These are phyloP conservation scores for Talaromyces piceae DNA, from an alignment of 2,329 filamentous ascomycete species.

Conservation along the genomic window DNA sequence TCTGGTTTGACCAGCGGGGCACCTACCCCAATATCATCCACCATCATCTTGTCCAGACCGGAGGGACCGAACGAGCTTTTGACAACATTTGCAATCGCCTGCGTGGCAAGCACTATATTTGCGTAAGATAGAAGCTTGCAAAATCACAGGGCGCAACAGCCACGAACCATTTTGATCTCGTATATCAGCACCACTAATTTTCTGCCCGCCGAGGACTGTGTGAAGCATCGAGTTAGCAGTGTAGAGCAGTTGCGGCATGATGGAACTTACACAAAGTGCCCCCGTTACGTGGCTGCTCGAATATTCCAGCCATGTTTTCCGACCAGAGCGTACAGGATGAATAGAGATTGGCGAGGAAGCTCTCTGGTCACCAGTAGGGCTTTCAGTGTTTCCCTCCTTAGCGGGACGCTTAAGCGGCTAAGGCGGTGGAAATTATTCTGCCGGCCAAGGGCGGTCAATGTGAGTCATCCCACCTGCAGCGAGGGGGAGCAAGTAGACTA, in stretches of 20 bases:
- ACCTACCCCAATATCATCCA: slow-evolving; percentile 94
- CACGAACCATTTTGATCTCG: slow-evolving; percentile 84
- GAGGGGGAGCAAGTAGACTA: slow-evolving; percentile 15
- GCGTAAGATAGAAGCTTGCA: slow-evolving; percentile 12
- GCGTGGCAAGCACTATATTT: slow-evolving; percentile 72
- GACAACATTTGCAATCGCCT: slow-evolving; percentile 96
- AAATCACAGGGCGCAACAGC: slow-evolving; percentile 9
- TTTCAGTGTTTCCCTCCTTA: slow-evolving; percentile 8
- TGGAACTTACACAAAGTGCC: slow-evolving; percentile 70
- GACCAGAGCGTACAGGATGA: slow-evolving; percentile 6
- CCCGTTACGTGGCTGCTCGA: slow-evolving; percentile 84
- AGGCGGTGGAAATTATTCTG: slow-evolving; percentile 34
- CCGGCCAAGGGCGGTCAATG: slow-evolving; percentile 32
- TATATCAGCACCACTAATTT: slow-evolving; percentile 95
- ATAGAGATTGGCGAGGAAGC: slow-evolving; percentile 1
- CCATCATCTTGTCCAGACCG: slow-evolving; percentile 99
- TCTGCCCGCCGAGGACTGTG: slow-evolving; percentile 82
- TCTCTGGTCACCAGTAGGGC: slow-evolving; percentile 7
- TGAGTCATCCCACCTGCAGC: slow-evolving; percentile 34
- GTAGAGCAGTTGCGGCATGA: slow-evolving; percentile 1
- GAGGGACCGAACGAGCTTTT: slow-evolving; percentile 98
- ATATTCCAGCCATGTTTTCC: slow-evolving; percentile 77
- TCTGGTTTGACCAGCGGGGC: slow-evolving; percentile 15
- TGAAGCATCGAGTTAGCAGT: slow-evolving; percentile 25
- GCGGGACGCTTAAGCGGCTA: slow-evolving; percentile 10